Evolutionary conservation across 306 rosid species (phyloP).

Genomic region (Betula pendula): DNA sequence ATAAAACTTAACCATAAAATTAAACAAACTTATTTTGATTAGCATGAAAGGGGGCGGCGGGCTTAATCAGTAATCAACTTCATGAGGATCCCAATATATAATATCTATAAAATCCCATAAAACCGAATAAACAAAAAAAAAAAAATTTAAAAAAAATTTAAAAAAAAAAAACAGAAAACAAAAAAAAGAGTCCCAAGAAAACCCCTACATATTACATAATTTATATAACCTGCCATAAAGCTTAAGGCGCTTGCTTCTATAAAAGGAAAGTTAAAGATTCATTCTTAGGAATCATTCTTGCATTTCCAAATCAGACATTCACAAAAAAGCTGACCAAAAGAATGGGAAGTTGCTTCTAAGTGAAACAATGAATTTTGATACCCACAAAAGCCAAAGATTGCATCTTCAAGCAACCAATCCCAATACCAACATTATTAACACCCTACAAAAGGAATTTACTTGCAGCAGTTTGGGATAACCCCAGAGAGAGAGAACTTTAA

Average conservation of each 20-base stretch:
- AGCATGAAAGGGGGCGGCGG: no score
- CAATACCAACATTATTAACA: constrained; percentile 36
- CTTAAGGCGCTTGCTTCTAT: constrained; percentile 58
- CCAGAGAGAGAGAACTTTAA: constrained; percentile 27
- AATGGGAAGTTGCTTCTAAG: constrained; percentile 71
- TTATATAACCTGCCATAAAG: constrained; percentile 32
- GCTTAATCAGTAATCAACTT: not conserved
- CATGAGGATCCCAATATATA: not conserved
- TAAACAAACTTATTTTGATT: no score
- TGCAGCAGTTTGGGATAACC: not conserved
- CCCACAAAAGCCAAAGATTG: constrained; percentile 54
- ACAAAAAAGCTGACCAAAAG: constrained; percentile 50
- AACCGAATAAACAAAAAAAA: constrained; percentile 13
- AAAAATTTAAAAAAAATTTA: no score
- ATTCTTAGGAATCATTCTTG: constrained; percentile 41
- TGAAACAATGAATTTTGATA: constrained; percentile 81
- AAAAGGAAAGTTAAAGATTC: constrained; percentile 63
- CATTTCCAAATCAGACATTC: constrained; percentile 35
- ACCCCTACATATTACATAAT: constrained; percentile 21
- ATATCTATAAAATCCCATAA: not conserved
- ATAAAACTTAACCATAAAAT: no score
- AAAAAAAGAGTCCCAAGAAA: no score
- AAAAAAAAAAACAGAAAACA: no score
- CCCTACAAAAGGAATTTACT: constrained; percentile 21
- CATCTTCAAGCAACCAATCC: constrained; percentile 74